Base-by-base conservation (phyloP, 1,284 basidiomycete species). In the Testicularia cyperi region DNA sequence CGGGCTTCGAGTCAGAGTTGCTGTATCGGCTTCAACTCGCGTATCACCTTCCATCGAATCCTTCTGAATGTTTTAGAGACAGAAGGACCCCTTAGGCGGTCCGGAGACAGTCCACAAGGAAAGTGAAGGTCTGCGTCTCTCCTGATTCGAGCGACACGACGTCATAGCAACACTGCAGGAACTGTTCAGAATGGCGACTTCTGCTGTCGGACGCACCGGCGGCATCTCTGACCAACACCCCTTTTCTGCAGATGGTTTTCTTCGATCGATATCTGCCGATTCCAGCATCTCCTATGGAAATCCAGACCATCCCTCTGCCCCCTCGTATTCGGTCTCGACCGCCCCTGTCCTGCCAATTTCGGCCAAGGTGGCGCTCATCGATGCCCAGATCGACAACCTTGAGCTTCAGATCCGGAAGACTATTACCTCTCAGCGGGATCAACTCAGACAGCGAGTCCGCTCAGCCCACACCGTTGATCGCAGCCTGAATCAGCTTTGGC, bases 351-450 rank as follows among this genome's bases (percentile, higher is more conserved):
- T 65, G 9, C 62, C 62, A 8, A 52, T 61, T 27, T 65, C 62
- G 2, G 55, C 62, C 43, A 65, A 57, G 23, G 51, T 61, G 6
- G 31, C 56, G 18, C 47, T 65, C 25, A 53, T 65, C 28, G 57
- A 65, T 29, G 57, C 62, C n/a, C 46, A 65, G 43, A 65, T 61
- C 32, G 62, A 61, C 14, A 34, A 44, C 6, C 44, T 60, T 21
- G 44, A 56, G 21, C 7, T 20, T 13, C 42, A 42, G 22, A 56
- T 61, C 24, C 41, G 49, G 34, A 27, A 44, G 10, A 37, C 47
- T 7, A 28, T 65, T 10, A 21, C 34, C 2, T n/a, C 48, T 20
- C 47, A 65, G 31, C 39, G 51, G 13, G 44, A 33, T 10, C 31
- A 53, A 31, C 53, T 65, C 31, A 54, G 45, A 7, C 25, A 43